These are phyloP conservation scores for Phialophora macrospora DNA, from an alignment of 2,329 filamentous ascomycete genomes.

Conservation along the genomic window DNA sequence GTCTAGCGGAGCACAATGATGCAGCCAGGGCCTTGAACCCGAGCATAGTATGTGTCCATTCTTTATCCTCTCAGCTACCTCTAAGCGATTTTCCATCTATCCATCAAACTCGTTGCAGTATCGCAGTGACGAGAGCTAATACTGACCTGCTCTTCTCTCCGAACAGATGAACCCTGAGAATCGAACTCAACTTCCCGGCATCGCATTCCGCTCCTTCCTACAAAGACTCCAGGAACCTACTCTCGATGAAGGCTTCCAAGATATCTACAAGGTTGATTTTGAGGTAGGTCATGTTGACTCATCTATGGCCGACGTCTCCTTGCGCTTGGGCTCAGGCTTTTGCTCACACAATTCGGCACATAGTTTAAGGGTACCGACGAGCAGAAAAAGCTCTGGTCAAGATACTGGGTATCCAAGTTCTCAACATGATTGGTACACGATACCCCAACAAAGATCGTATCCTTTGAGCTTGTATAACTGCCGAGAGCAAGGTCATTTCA, in stretches of 20 bases:
- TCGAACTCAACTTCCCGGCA: conserved; percentile 71
- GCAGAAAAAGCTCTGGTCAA: conserved; percentile 38
- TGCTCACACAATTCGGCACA: conserved; percentile 2
- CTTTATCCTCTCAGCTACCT: background rate
- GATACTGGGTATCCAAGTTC: conserved; percentile 41
- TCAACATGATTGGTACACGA: conserved; percentile 34
- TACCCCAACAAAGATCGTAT: background rate
- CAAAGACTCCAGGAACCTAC: conserved; percentile 75
- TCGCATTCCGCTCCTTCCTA: conserved; percentile 79
- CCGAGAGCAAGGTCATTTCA: background rate
- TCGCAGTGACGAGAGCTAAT: background rate
- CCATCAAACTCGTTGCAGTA: background rate
- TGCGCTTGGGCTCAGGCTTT: background rate
- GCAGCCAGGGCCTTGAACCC: conserved; percentile 72
- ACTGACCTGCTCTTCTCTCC: conserved; percentile 18
- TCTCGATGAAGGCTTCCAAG: conserved; percentile 78
- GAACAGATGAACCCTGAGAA: conserved; percentile 79
- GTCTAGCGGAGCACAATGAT: conserved; percentile 84
- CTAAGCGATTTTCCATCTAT: background rate
- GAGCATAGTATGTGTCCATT: conserved; percentile 43
- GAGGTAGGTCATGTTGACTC: conserved; percentile 51
- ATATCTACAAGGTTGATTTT: conserved; percentile 78
- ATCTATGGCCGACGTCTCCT: background rate
- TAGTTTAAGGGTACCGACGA: conserved; percentile 39
- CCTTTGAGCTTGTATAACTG: background rate